Conservation (phyloP, 306 rosid genomes). For the Rosa lucieae region DNA sequence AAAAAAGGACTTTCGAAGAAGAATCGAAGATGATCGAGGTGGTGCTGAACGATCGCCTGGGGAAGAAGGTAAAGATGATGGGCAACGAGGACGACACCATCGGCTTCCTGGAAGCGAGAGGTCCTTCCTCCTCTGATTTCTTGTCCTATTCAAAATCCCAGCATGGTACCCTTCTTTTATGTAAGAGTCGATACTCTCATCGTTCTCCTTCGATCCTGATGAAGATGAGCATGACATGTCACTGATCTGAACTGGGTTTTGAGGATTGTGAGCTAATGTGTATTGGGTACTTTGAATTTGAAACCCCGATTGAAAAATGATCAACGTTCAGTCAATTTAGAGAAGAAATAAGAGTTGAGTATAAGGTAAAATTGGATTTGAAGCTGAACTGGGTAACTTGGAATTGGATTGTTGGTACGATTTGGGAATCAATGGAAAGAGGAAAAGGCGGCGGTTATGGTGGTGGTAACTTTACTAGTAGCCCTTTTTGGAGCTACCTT, state of each 20-base stretch:
- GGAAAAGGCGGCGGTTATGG: no score
- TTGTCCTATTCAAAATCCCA: not conserved
- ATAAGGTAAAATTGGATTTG: not conserved
- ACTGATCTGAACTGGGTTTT: not conserved
- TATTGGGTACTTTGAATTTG: not conserved
- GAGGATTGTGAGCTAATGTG: not conserved
- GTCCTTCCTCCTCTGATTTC: no score
- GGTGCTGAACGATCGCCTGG: no score
- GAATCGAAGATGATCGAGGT: no score
- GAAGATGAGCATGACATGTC: constrained; percentile 87
- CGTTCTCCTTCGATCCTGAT: constrained; percentile 88
- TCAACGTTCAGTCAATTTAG: not conserved
- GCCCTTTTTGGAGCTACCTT: not conserved
- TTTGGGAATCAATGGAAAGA: no score
- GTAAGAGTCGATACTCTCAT: constrained; percentile 75
- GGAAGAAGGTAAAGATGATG: no score
- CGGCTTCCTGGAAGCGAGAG: no score
- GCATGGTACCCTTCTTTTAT: no score
- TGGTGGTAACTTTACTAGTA: no score
- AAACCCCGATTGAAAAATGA: not conserved
- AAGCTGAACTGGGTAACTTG: not conserved
- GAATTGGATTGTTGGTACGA: no score
- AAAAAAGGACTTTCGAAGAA: no score
- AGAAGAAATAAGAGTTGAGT: not conserved
- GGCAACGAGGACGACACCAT: no score